Evolutionary conservation across 345 rosid genomes (phyloP).

Genomic region (Rhodamnia argentea): DNA sequence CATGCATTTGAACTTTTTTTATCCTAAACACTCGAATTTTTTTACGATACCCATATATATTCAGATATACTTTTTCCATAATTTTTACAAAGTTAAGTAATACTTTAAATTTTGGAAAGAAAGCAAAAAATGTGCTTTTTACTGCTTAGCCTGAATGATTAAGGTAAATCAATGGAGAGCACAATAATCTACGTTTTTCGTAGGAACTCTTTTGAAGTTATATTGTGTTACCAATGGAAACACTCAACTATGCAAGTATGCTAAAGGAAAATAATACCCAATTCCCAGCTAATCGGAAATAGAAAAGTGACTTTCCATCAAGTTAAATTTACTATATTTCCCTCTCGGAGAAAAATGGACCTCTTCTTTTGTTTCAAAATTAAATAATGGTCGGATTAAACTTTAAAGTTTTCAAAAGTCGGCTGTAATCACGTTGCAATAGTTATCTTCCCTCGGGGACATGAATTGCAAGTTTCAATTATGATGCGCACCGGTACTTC

Average conservation of each 20-base stretch:
- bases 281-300: background rate
- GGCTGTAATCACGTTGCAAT: background rate
- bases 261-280: background rate
- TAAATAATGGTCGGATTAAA: background rate
- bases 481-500: background rate
- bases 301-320: background rate
- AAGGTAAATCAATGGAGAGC: background rate
- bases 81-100: background rate
- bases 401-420: background rate
- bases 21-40: background rate
- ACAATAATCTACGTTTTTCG: background rate
- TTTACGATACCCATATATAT: background rate
- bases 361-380: background rate
- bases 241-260: background rate
- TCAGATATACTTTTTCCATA: background rate
- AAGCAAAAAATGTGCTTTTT: background rate
- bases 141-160: background rate
- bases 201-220: background rate
- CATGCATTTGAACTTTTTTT: background rate
- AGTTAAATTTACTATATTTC: background rate
- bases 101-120: background rate
- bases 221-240: background rate
- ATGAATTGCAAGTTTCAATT: background rate
- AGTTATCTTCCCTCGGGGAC: background rate
- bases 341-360: background rate